Evolutionary conservation across 371 early-diverging fungal genomes (phyloP), one percentile per base, ranked within the genome.

Genomic region (Vavraia culicis): DNA sequence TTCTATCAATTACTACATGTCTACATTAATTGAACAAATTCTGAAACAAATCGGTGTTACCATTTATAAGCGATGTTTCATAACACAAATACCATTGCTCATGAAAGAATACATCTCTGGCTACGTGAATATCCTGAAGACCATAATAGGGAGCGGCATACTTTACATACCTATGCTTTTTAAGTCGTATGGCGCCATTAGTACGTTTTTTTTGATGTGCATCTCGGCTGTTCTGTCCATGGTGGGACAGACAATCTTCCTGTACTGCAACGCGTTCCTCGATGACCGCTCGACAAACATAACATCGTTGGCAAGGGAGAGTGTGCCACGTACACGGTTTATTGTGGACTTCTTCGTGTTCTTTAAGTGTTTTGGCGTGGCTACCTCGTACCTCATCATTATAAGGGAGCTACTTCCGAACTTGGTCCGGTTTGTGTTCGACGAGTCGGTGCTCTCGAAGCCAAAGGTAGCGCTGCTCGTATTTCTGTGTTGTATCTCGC

Each of bases 281-380:
- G 19, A 52, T 18, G 66, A 60, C 15, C 38, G 62, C 47, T 35
- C 35, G 4, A 53, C 60, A 8, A 64, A 56, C 10, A 38, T 66
- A 9, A 50, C 61, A 27, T 75, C 81, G 10, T 74, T 87, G 33
- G 77, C 88, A 7, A 74, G 79, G 52, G 68, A 83, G 45, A 87
- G 86, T 8, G 88, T 88, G 69, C 93, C 93, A 20, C 66, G 69
- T 35, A 80, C 86, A 2, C 81, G 82, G 3, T 68, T 85, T 13
- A 74, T 78, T 34, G 87, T 96, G 59, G 94, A 94, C 62, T 47
- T 79, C 23, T 89, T 93, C 27, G 88, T 98, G 58, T 94, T 93
- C 23, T 71, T 91, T 61, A 98, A 98, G 66, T 98, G 99, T 64
- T 93, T 94, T 73, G 95, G 95, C 19, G 99, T 94, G 1, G 78